phyloP scores from a whole-genome alignment of 2,329 filamentous ascomycete genomes.

The Geosmithia morbida region DNA sequence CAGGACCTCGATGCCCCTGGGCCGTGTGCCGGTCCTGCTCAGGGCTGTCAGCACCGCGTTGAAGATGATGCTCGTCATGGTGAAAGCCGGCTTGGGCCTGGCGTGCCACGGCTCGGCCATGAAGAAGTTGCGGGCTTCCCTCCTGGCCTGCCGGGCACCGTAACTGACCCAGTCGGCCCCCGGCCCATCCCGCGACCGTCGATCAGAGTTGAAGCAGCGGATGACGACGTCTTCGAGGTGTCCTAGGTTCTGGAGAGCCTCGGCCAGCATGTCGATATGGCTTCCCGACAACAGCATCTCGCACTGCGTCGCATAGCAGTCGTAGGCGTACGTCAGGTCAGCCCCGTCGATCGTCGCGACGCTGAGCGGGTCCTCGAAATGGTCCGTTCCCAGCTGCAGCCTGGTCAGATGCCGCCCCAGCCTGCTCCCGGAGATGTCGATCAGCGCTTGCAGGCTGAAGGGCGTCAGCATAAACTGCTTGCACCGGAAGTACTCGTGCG shows the following conservation, averaged over 20 bases:
- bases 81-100: neutral
- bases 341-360: neutral
- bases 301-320: neutral
- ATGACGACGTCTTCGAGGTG: conserved; percentile 41
- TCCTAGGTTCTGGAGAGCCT: conserved; percentile 38
- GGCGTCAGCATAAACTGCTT: conserved; percentile 51
- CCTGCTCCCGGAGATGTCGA: conserved; percentile 34
- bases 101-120: neutral
- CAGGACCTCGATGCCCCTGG: conserved; percentile 32
- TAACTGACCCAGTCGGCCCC: conserved; percentile 37
- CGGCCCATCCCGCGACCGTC: conserved; percentile 32
- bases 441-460: conserved; percentile 37
- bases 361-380: neutral
- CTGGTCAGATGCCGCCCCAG: conserved; percentile 21
- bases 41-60: conserved; percentile 24
- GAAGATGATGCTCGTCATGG: conserved; percentile 13
- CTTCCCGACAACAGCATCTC: conserved; percentile 21
- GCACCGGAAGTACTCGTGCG: conserved; percentile 48
- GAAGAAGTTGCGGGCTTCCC: too few relatives aligned
- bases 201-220: conserved; percentile 39
- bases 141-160: conserved; percentile 17
- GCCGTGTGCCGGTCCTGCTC: conserved; percentile 18
- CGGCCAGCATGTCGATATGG: conserved; percentile 36
- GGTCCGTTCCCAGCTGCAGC: conserved; percentile 17
- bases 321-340: neutral